Evolutionary conservation across 805 yeast genomes (phyloP), one percentile per base, ranked within the genome.

Genomic region (Tetrapisispora taiwanensis): DNA sequence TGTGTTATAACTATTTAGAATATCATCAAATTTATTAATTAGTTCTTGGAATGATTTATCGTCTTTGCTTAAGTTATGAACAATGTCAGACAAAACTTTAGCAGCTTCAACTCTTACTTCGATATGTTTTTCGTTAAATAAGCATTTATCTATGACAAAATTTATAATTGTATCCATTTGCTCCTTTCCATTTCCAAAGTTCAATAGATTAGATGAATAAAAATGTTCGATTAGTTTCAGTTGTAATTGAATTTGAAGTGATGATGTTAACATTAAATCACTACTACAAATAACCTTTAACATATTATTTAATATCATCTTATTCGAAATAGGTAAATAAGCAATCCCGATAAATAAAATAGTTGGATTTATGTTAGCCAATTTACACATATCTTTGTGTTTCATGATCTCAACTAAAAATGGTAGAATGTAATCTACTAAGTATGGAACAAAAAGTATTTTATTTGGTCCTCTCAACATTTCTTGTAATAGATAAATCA

Each of bases 91-190:
- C n/a, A 90, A 70, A 2, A 87, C 81, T 1, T 69, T 67, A 0
- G 92, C 77, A 1, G 92, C 85, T 7, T 76, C 67, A 42, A 78
- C 83, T 46, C 97, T 69, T 4, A 90, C 84, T 46, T 85, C 90
- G 17, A 82, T 73, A 48, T 80, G 84, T 30, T 69, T 68, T 54
- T 79, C 83, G 49, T 73, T 75, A 44, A 86, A 63, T 51, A 82
- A 65, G 3, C 67, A 60, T 30, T 71, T 68, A 15, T 54, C 52
- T 3, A 82, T 75, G 42, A 76, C 68, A 1, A 67, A 64, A 20
- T 85, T 67, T 12, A 90, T 66, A 27, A 59, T 51, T 12, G 54
- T 49, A 17, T 37, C 20, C 15, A 37, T 17, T 13, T 37, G 26
- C 44, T 82, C 68, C 51, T 82, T 81, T 0, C 58, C 62, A 0